A percentile compares a stretch with the other conserved stretches of the same genome.
Conservation (phyloP, 2,329 filamentous ascomycete genomes). For the Colletotrichum falcatum region DNA sequence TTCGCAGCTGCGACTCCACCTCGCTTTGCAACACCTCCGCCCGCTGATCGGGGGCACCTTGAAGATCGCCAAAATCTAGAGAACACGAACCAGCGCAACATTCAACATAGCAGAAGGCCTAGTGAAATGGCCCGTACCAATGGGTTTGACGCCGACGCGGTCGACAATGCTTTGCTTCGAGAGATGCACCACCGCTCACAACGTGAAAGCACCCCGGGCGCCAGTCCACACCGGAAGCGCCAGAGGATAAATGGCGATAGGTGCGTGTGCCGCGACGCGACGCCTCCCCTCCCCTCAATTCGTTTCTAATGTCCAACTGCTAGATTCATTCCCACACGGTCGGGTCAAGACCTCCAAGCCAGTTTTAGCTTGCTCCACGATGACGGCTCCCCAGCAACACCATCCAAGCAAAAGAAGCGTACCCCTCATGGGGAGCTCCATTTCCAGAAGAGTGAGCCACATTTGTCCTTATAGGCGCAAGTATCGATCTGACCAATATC, state of each 20-base stretch:
- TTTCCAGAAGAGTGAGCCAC: slow-evolving; percentile 85
- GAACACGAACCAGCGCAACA: slow-evolving; percentile 48
- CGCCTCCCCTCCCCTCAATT: too few species aligned
- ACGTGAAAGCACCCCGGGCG: slow-evolving; percentile 64
- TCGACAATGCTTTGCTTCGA: slow-evolving; percentile 63
- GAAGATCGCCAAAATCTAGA: slow-evolving; percentile 57
- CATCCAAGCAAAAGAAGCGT: slow-evolving; percentile 86
- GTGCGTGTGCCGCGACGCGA: slow-evolving; percentile 54
- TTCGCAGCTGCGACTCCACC: slow-evolving; percentile 50
- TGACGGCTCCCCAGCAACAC: slow-evolving; percentile 91
- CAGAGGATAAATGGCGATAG: slow-evolving; percentile 71
- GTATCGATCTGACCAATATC: slow-evolving; percentile 17
- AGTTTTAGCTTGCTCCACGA: slow-evolving; percentile 94
- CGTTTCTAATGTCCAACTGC: slow-evolving; percentile 5
- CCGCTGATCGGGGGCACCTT: slow-evolving; percentile 56
- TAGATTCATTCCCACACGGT: slow-evolving; percentile 95
- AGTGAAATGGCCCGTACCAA: slow-evolving; percentile 52
- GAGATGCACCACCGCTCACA: slow-evolving; percentile 64
- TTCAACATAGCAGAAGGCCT: slow-evolving; percentile 51
- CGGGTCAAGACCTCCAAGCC: slow-evolving; percentile 92
- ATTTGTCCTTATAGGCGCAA: neutral
- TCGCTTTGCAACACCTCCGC: slow-evolving; percentile 58
- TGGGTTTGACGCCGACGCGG: slow-evolving; percentile 61
- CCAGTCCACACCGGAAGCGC: slow-evolving; percentile 69
- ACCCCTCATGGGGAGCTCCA: slow-evolving; percentile 90